Conservation (phyloP, 208 protist genomes). For the Acanthamoeba lenticulata region DNA sequence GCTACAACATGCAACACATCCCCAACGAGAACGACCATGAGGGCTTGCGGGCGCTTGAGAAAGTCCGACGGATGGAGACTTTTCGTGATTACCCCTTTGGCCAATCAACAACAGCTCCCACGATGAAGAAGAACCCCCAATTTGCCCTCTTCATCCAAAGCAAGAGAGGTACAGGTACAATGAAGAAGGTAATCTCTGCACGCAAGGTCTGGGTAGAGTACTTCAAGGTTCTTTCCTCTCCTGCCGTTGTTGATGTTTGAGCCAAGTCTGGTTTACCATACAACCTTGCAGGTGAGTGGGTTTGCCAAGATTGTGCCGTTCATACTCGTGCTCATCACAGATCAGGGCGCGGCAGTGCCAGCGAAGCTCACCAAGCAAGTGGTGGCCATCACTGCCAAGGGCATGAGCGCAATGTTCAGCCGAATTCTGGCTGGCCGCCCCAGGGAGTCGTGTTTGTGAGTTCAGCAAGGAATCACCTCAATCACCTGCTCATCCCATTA, state of each 20-base stretch:
- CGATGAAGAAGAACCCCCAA: too few species aligned
- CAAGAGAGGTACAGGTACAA: conserved; percentile 4
- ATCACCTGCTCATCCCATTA: too few species aligned
- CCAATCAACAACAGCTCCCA: not conserved
- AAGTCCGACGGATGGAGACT: conserved; percentile 9
- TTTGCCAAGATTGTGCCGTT: conserved; percentile 44
- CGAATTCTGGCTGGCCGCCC: conserved; percentile 35
- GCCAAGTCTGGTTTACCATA: too few species aligned
- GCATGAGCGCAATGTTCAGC: conserved; percentile 9
- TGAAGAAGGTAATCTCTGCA: not conserved
- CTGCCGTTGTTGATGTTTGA: not conserved
- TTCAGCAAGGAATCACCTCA: too few species aligned
- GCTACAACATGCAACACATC: conserved; percentile 29
- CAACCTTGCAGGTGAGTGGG: conserved; percentile 43
- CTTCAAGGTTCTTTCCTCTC: not conserved
- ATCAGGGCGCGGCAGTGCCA: not conserved
- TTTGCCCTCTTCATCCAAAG: not conserved
- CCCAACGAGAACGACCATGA: not conserved
- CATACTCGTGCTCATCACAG: conserved; percentile 43
- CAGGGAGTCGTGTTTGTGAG: too few species aligned
- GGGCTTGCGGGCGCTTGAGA: not conserved
- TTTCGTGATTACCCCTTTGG: conserved; percentile 36
- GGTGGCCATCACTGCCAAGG: conserved; percentile 37
- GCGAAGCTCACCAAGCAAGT: conserved; percentile 36
- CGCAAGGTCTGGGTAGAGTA: conserved; percentile 35